A percentile compares a stretch with the other conserved stretches of the same genome.
Conservation (phyloP, 1,284 basidiomycete species). For the Austropuccinia psidii region DNA sequence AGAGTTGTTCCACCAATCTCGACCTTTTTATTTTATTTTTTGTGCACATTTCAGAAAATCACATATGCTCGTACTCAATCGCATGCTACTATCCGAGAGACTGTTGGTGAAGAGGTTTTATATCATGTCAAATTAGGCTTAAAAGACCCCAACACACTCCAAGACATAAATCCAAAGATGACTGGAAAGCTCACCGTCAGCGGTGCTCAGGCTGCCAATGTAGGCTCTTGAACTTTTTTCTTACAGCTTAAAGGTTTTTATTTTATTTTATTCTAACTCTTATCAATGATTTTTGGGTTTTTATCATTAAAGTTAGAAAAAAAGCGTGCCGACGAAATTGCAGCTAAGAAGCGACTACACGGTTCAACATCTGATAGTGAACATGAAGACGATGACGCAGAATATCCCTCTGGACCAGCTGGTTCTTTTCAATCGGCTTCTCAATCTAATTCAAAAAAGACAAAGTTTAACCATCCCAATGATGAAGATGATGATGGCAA, state of each 20-base stretch:
- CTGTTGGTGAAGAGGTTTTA: slow-evolving; percentile 32
- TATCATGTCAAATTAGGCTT: slow-evolving; percentile 36
- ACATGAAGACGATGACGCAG: slow-evolving; percentile 23
- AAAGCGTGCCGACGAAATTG: slow-evolving; percentile 23
- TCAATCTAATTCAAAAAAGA: slow-evolving; percentile 2
- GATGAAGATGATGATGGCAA: slow-evolving; percentile 30
- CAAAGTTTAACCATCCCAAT: slow-evolving; percentile 6
- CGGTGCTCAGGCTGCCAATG: slow-evolving; percentile 34
- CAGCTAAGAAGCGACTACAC: slow-evolving; percentile 27
- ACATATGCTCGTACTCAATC: slow-evolving; percentile 28
- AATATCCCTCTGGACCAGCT: neutral
- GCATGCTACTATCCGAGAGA: slow-evolving; percentile 18
- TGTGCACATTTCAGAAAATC: slow-evolving; percentile 13
- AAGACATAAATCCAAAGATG: slow-evolving; percentile 12
- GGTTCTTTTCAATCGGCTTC: neutral
- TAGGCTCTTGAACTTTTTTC: neutral
- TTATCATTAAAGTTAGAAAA: slow-evolving; percentile 20
- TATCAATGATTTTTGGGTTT: neutral
- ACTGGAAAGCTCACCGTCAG: slow-evolving; percentile 26
- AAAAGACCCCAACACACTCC: slow-evolving; percentile 33
- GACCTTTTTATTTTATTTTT: neutral
- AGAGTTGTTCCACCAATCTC: too few species aligned
- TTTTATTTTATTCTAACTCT: neutral
- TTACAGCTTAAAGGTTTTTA: neutral
- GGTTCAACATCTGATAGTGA: slow-evolving; percentile 17